Evolutionary conservation across 208 protist genomes (phyloP).

Genomic region (Acanthamoeba culbertsoni): DNA sequence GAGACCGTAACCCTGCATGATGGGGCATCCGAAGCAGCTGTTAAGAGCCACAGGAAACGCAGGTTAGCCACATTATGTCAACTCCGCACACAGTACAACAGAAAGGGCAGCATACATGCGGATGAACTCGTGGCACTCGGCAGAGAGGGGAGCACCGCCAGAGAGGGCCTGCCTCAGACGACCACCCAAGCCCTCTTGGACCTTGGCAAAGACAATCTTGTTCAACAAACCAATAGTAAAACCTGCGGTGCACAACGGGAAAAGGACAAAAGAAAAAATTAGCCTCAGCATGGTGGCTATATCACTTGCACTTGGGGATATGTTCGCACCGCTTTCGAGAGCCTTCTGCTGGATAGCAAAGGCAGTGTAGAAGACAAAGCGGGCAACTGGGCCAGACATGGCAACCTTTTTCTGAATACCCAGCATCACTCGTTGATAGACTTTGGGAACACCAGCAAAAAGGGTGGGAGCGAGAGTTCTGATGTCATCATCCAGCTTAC

Average conservation of each 20-base stretch:
- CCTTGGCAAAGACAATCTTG: constrained; percentile 35
- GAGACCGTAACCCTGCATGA: constrained; percentile 87
- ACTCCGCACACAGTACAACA: too few relatives aligned
- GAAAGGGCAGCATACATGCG: constrained; percentile 64
- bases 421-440: constrained; percentile 79
- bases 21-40: constrained; percentile 67
- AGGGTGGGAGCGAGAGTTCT: constrained; percentile 81
- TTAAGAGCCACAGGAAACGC: too few relatives aligned
- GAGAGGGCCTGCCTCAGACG: constrained; percentile 82
- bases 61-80: too few relatives aligned
- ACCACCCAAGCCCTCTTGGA: constrained; percentile 77
- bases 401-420: constrained; percentile 37
- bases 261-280: too few relatives aligned
- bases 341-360: constrained; percentile 40
- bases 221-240: constrained; percentile 40
- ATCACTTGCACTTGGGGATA: background rate
- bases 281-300: background rate
- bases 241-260: too few relatives aligned
- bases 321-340: background rate
- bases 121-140: constrained; percentile 82
- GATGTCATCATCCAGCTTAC: constrained; percentile 82
- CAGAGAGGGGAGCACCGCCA: constrained; percentile 83
- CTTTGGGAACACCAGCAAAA: constrained; percentile 82
- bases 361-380: constrained; percentile 38
- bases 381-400: background rate